Base-by-base conservation (phyloP, 768 basidiomycete species). In the Chiua virens region DNA sequence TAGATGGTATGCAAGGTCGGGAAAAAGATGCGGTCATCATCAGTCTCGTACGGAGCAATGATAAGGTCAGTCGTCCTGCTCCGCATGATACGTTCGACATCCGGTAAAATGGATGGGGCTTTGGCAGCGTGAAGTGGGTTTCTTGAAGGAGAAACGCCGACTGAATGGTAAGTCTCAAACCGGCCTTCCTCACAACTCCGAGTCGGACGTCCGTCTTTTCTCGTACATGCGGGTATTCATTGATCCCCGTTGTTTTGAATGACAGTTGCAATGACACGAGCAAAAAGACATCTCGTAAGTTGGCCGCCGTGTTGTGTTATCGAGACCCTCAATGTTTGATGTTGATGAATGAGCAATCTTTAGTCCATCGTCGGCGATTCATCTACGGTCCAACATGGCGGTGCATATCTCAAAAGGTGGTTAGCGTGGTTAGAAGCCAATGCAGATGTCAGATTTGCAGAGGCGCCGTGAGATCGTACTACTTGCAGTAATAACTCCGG, bases 1-100 rank as follows among this genome's bases (percentile, higher is more conserved):
- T 98, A 1, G 97, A 98, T 63, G 93, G 94, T 0, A 90, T 98
- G 86, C 97, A 99, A 73, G 96, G 96, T 0, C 82, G 97, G 43
- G 96, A 99, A 67, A 92, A 92, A 58, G 92, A 98, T 47, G 93
- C 93, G 0, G 83, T 98, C 35, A 82, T 98, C 21, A 89, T 99
- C 47, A 91, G 84, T 57, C 80, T 99, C 4, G 97, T 98, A 2
- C 78, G 97, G 22, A 95, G 92, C 58, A 99, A 98, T 61, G 85
- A 89, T 47, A 84, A 80, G 70, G 89, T 86, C 23, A 23, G 61
- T 5, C n/a, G n/a, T n/a, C n/a, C n/a, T n/a, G n/a, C n/a, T n/a
- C n/a, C n/a, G n/a, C n/a, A n/a, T n/a, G n/a, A n/a, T n/a, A n/a
- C n/a, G n/a, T n/a, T n/a, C n/a, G n/a, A n/a, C n/a, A 48, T 32